Evolutionary conservation across 148 eudicot genomes (phyloP), one percentile per base, ranked within the genome.

Genomic region (Dysphania ambrosioides): DNA sequence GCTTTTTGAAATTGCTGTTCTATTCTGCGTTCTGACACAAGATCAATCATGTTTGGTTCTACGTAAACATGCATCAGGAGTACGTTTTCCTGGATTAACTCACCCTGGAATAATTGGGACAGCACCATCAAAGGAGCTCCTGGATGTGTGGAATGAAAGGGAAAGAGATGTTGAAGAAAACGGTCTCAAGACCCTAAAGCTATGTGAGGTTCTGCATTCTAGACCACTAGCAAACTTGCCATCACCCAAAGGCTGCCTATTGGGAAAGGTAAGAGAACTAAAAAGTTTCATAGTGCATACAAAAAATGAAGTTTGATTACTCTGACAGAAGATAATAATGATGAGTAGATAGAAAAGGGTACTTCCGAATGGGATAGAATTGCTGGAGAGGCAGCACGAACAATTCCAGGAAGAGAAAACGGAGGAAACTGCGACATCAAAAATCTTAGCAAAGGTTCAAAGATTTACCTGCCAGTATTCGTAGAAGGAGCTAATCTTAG

Each of bases 381-480:
- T 27, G 96, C 93, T 9, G 73, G 11, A 5, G 98, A 92, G 79
- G 97, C 98, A 56, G 97, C 96, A 21, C 79, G 97, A 81, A 94
- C 98, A 57, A 85, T 94, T 73, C 98, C 98, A 13, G 96, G 98
- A 72, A 87, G 98, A 77, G 97, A 94, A 80, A 94, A 92, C 79
- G 98, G 98, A 76, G 98, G 98, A 61, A 94, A 94, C 72, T 92
- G 98, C 72, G 97, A 94, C 83, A 94, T 94, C 63, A 94, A 94
- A 77, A 94, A 94, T 80, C 92, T 94, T 15, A 90, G 97, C 72
- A 86, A 86, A 83, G 98, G 98, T 68, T 92, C 97, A 58, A 92
- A 90, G 82, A 79, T 94, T 56, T 92, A 94, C 90, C 92, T 94
- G 68, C 98, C 98, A 0, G 98, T 94, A 55, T 94, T 91, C 76